These are phyloP conservation scores for Pulveroboletus sp. DNA, from an alignment of 768 basidiomycete genomes.

Conservation along the genomic window DNA sequence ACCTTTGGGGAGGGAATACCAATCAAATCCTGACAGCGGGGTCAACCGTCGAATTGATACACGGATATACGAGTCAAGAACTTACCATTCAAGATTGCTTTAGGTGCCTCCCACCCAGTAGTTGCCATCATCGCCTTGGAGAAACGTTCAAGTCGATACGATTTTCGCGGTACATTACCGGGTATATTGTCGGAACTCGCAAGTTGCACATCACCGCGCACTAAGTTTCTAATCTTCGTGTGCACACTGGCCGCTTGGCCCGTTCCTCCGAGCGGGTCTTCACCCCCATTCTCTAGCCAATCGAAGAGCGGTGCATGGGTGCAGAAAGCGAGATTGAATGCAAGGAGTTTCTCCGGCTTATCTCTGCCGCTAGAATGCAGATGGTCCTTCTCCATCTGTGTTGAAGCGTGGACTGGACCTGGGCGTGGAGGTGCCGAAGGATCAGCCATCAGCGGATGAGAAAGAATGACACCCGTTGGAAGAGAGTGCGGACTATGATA, in stretches of 20 bases:
- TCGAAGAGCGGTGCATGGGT: slow-evolving; percentile 55
- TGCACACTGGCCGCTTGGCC: slow-evolving; percentile 15
- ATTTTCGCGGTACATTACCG: slow-evolving; percentile 26
- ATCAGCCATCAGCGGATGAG: neutral
- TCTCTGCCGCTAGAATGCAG: neutral
- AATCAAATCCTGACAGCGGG: slow-evolving; percentile 49
- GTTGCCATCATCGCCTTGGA: slow-evolving; percentile 75
- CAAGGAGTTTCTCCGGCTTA: slow-evolving; percentile 33
- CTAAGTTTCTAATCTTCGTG: neutral
- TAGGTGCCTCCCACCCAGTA: slow-evolving; percentile 63
- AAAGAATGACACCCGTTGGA: neutral
- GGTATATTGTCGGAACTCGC: neutral
- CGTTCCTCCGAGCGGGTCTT: slow-evolving; percentile 24
- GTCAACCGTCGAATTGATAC: neutral
- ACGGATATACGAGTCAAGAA: neutral
- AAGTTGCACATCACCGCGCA: neutral
- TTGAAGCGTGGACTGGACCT: neutral
- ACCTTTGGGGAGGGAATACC: slow-evolving; percentile 46
- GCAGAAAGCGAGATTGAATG: slow-evolving; percentile 70
- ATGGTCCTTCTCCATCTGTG: neutral
- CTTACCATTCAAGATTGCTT: slow-evolving; percentile 52
- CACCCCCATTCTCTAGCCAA: slow-evolving; percentile 64
- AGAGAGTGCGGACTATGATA: neutral
- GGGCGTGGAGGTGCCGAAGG: neutral
- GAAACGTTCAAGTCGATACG: slow-evolving; percentile 59